Conservation (phyloP, 768 basidiomycete species). For the Serendipita vermifera region DNA sequence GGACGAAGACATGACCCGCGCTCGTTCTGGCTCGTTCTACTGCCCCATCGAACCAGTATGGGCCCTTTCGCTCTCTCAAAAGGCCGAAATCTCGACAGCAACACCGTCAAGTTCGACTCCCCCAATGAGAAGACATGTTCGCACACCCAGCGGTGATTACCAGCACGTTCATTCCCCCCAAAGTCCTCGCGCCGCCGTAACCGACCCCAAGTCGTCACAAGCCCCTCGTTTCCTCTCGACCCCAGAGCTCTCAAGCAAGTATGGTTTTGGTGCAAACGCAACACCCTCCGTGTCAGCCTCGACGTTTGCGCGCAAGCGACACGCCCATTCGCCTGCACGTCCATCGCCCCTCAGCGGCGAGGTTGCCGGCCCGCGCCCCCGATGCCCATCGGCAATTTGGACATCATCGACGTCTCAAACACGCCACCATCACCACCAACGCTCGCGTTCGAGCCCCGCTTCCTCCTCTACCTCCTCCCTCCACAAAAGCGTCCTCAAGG, state of each 20-base stretch:
- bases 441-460: not conserved
- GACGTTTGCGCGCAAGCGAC: not conserved
- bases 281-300: not conserved
- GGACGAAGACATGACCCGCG: constrained; percentile 2
- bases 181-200: not conserved
- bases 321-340: not conserved
- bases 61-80: constrained; percentile 1
- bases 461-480: not conserved
- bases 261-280: no score
- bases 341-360: not conserved
- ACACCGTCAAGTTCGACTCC: not conserved
- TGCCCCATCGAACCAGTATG: not conserved
- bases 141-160: not conserved
- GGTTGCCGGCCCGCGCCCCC: not conserved
- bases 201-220: not conserved
- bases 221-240: not conserved
- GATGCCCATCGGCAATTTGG: not conserved
- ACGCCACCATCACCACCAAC: not conserved
- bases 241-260: no score
- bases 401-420: not conserved
- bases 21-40: constrained; percentile 8
- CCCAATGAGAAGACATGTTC: not conserved
- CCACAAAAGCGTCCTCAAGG: not conserved
- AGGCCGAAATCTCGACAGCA: constrained; percentile 4
- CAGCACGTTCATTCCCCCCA: not conserved